Evolutionary conservation across 2,329 filamentous ascomycete genomes (phyloP).

Genomic region (Curvularia sp.): DNA sequence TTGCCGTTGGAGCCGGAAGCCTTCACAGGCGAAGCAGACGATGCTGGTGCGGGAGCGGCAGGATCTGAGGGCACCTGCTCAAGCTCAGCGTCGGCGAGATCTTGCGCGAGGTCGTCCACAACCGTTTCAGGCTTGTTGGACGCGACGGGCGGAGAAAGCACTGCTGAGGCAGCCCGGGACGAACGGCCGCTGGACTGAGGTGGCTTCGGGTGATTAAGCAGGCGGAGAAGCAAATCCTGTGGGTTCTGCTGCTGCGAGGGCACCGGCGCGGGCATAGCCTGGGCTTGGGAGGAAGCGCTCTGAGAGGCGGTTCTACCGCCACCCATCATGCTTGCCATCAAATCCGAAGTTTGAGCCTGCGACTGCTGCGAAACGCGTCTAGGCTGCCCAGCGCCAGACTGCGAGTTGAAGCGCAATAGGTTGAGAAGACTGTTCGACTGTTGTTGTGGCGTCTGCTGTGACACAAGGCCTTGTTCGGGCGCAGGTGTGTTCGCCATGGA

Average conservation of each 20-base stretch:
- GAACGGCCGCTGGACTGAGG: slow-evolving; percentile 42
- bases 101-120: slow-evolving; percentile 54
- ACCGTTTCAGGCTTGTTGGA: slow-evolving; percentile 52
- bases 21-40: slow-evolving; percentile 39
- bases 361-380: slow-evolving; percentile 45
- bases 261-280: slow-evolving; percentile 37
- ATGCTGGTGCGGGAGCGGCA: slow-evolving; percentile 31
- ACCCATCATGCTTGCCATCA: slow-evolving; percentile 63
- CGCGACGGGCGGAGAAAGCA: slow-evolving; percentile 38
- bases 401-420: slow-evolving; percentile 68
- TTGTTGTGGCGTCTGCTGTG: slow-evolving; percentile 49
- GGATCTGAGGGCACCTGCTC: slow-evolving; percentile 48
- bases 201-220: slow-evolving; percentile 77
- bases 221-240: slow-evolving; percentile 82
- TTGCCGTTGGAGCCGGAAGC: slow-evolving; percentile 53
- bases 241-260: slow-evolving; percentile 61
- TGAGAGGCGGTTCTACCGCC: slow-evolving; percentile 51
- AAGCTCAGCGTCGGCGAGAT: slow-evolving; percentile 54
- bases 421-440: slow-evolving; percentile 66
- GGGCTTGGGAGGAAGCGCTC: slow-evolving; percentile 38
- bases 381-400: slow-evolving; percentile 50
- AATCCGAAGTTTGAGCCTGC: slow-evolving; percentile 62
- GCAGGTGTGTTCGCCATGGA: slow-evolving; percentile 54
- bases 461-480: slow-evolving; percentile 52
- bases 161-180: slow-evolving; percentile 34